Base-by-base conservation (phyloP, 2,329 filamentous ascomycete genomes). In the Hypoxylon sp. region DNA sequence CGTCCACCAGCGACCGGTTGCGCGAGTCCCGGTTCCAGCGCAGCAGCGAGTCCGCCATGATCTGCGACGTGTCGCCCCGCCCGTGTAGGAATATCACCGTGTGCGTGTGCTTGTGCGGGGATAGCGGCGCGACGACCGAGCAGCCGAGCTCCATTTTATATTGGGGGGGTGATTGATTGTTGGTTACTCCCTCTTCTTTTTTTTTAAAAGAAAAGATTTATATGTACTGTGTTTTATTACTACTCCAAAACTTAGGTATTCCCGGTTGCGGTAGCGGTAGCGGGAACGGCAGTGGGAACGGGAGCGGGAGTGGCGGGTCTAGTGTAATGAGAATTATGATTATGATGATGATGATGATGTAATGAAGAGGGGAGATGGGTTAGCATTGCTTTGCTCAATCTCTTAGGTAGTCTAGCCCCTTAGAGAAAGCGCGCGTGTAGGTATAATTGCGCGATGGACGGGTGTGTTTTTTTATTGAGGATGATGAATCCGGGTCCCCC, bases 81-180 rank as follows among this genome's bases (percentile, higher is more conserved):
- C 81, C 81, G 73, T 84, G 82, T 3, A 84, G 77, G 74, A 84
- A 83, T 64, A 84, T 73, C 49, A 82, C 74, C 0, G 82, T 84
- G 71, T 84, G 80, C 1, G 82, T 84, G 72, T 84, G 80, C 2
- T 79, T 79, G 73, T 82, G 80, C 32, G 63, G 65, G 21, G 56
- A 52, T 56, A 62, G 65, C 30, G 52, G 72, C 70, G 19, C 60
- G 3, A 72, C 60, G 36, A 71, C 64, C 17, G 65, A 63, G 36
- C 63, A 66, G 50, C 66, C 71, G 32, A 72, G 71, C 57, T 72
- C 71, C 71, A 71, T 70, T 49, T 14, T 43, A 6, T 13, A 3
- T 14, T n/a, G 19, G 36, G n/a, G 30, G 21, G 46, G 11, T 49
- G 25, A 13, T 5, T 48, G 10, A 2, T 5, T 48, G 5, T 56